Conservation (phyloP, 345 rosid species). For the Schrenkiella parvula region DNA sequence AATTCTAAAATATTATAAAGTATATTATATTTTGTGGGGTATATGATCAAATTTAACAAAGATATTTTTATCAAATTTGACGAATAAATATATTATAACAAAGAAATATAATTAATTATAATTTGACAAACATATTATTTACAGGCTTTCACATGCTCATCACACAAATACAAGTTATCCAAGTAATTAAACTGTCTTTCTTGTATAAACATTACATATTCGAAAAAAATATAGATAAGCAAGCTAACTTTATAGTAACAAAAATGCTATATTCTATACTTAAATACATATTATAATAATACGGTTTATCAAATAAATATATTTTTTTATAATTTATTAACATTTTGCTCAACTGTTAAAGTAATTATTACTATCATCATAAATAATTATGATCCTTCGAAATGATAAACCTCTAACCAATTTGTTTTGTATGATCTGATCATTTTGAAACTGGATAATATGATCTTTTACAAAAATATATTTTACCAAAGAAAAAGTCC, state of each 20-base stretch:
- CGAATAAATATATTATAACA: background rate
- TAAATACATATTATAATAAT: background rate
- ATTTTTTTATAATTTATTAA: background rate
- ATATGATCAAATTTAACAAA: background rate
- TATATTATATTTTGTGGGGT: constrained; percentile 21
- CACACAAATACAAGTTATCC: background rate
- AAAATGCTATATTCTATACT: background rate
- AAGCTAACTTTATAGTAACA: background rate
- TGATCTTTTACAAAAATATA: background rate
- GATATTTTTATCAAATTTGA: background rate
- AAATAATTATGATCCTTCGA: background rate
- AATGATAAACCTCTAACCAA: background rate
- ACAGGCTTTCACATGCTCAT: constrained; percentile 2
- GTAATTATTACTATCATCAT: background rate
- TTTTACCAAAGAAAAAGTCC: constrained; percentile 16
- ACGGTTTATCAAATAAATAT: background rate
- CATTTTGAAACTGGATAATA: constrained; percentile 2
- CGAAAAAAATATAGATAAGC: background rate
- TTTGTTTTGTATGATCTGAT: background rate
- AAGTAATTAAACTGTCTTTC: background rate
- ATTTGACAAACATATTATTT: background rate
- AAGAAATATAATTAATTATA: background rate
- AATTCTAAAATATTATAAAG: background rate
- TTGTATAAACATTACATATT: background rate
- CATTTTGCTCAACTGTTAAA: background rate